Evolutionary conservation across 305 asterid species (phyloP).

Genomic region (Solanum hybrid): DNA sequence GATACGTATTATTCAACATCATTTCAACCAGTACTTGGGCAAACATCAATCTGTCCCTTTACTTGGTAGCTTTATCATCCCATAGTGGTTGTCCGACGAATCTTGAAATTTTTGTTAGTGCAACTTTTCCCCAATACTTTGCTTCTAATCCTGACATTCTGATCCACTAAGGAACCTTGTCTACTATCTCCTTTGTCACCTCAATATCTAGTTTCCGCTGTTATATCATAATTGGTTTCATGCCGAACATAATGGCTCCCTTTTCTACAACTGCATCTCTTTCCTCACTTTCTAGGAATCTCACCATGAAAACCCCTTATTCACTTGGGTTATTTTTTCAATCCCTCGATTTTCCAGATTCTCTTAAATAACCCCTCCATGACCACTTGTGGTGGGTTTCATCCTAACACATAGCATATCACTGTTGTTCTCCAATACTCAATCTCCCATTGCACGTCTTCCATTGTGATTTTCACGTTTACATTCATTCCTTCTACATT

Average conservation of each 20-base stretch:
- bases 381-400: neutral
- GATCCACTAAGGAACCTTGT: neutral
- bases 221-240: neutral
- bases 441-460: neutral
- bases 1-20: neutral
- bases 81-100: neutral
- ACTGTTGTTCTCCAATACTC: neutral
- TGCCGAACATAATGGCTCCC: neutral
- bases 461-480: neutral
- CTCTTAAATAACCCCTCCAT: neutral
- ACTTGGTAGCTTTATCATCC: neutral
- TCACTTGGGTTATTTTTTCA: neutral
- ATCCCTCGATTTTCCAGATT: neutral
- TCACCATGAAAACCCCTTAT: neutral
- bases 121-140: too few species aligned
- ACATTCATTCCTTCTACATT: neutral
- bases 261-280: neutral
- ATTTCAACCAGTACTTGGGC: neutral
- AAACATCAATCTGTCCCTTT: neutral
- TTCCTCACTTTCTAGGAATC: neutral
- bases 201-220: neutral
- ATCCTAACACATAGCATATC: neutral
- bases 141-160: neutral
- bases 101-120: neutral
- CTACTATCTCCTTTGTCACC: neutral